Percentiles rank a stretch among this genome's conserved stretches.
Evolutionary conservation across 192 early-diverging fungal genomes (phyloP).

Genomic region (Irineochytrium annulatum): DNA sequence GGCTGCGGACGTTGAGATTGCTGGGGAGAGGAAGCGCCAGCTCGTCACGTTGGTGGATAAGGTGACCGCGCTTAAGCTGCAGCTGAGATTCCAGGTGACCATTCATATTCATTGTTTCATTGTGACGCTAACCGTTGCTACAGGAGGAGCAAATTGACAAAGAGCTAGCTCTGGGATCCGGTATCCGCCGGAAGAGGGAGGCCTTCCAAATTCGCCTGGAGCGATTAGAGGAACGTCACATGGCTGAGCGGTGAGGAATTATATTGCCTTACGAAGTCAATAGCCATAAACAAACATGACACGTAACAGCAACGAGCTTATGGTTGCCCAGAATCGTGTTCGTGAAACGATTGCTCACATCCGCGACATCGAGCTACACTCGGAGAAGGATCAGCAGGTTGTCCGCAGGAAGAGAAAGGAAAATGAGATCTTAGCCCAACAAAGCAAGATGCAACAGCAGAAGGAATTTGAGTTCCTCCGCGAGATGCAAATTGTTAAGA

Average conservation of each 20-base stretch:
- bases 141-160: slow-evolving; percentile 21
- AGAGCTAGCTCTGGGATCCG: slow-evolving; percentile 11
- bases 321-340: slow-evolving; percentile 14
- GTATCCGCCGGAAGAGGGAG: slow-evolving; percentile 20
- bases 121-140: no score
- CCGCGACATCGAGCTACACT: slow-evolving; percentile 16
- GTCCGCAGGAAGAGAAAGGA: slow-evolving; percentile 18
- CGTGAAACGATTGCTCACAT: slow-evolving; percentile 19
- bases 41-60: slow-evolving; percentile 17
- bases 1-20: slow-evolving; percentile 13
- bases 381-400: slow-evolving; percentile 17
- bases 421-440: slow-evolving; percentile 17
- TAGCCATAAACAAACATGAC: no score
- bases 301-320: slow-evolving; percentile 15
- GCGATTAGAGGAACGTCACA: slow-evolving; percentile 15
- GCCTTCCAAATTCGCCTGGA: slow-evolving; percentile 17
- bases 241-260: slow-evolving; percentile 22
- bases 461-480: slow-evolving; percentile 24
- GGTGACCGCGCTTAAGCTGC: slow-evolving; percentile 10
- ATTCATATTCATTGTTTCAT: no score
- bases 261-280: no score
- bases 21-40: slow-evolving; percentile 15
- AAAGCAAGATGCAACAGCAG: slow-evolving; percentile 19
- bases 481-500: slow-evolving; percentile 19
- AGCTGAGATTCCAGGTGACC: slow-evolving; percentile 22